Conservation (phyloP, 148 eudicot genomes). For the Drosera capensis region DNA sequence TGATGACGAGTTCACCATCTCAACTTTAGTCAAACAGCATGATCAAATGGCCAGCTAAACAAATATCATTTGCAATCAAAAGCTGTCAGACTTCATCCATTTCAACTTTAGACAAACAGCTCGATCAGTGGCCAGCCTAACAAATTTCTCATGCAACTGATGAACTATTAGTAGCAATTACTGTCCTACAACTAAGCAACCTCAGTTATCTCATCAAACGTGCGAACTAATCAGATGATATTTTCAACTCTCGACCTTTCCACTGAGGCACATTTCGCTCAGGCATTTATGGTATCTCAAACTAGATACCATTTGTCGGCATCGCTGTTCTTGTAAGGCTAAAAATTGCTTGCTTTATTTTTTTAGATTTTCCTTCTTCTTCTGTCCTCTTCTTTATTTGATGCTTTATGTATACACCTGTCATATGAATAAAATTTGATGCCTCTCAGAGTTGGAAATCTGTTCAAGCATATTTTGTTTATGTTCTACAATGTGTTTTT, state of each 20-base stretch:
- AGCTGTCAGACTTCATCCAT: no score
- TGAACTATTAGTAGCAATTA: slow-evolving; percentile 88
- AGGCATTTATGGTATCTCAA: slow-evolving; percentile 77
- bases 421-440: no score
- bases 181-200: slow-evolving; percentile 96
- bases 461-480: no score
- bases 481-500: no score
- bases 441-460: no score
- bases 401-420: neutral
- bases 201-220: slow-evolving; percentile 81
- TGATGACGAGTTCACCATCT: slow-evolving; percentile 83
- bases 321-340: slow-evolving; percentile 21
- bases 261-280: no score
- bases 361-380: neutral
- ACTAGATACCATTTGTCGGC: slow-evolving; percentile 36
- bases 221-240: slow-evolving; percentile 92
- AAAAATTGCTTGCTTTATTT: slow-evolving; percentile 2
- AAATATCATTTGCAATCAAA: no score
- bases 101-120: no score
- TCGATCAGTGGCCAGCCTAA: no score
- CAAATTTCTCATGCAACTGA: slow-evolving; percentile 78
- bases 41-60: slow-evolving; percentile 52
- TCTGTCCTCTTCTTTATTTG: neutral
- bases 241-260: slow-evolving; percentile 60
- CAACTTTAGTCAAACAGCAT: slow-evolving; percentile 63